Base-by-base conservation (phyloP, 1,284 basidiomycete genomes). In the Boletus sp. region DNA sequence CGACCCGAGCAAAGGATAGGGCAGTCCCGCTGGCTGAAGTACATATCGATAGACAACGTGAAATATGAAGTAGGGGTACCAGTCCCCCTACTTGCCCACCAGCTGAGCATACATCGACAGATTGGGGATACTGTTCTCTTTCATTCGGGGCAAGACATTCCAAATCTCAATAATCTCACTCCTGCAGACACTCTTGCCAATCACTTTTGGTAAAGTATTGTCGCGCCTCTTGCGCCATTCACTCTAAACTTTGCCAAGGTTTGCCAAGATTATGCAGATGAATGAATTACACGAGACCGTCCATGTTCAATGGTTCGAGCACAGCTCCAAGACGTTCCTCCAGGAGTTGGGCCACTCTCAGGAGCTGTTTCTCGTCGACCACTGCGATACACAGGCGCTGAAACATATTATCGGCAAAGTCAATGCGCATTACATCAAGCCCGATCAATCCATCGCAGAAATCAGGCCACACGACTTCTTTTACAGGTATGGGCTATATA, bases 261-360 rank as follows among this genome's bases (percentile, higher is more conserved):
- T 49, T 23, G 89, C 79, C 1, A 79, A 78, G 64, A 85, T 92
- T 30, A 67, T 87, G 0, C 81, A 78, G 56, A 81, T 90, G 54
- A 71, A 81, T 27, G 69, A 73, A 28, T 76, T 81, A 37, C 58
- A 74, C 1, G 69, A 79, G 57, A 71, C 64, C 2, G 79, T 81
- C 0, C 90, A 92, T 71, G 72, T 89, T 7, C 87, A 85, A 46
- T 93, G 89, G 88, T 83, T 88, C 35, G 81, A 88, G 53, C 89
- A 91, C 66, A 81, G 83, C 0, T 82, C 83, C 0, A 80, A 83
- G 60, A 87, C 85, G 0, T 71, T 83, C 31, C 68, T 90, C 30
- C 75, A 80, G 35, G 85, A 89, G 60, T 71, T 90, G 13, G 82
- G 81, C 0, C 76, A 88, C 62, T 76, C 82, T 0, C 86, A 86